These are phyloP conservation scores for Psilocybe sp. DNA, from an alignment of 768 basidiomycete genomes.

Conservation along the genomic window DNA sequence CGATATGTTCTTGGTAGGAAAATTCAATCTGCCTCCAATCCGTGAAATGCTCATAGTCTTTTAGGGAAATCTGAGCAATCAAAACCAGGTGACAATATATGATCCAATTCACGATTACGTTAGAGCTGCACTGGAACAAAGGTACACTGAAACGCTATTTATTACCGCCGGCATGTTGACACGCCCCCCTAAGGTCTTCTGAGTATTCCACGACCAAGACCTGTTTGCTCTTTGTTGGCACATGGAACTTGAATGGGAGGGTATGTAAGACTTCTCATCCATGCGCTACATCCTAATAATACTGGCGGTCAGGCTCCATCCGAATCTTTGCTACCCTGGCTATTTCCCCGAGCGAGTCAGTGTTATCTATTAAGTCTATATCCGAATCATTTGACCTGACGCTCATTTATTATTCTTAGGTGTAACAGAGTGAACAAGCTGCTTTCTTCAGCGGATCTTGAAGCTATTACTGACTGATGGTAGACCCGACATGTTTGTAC, in stretches of 20 bases:
- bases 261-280: constrained; percentile 37
- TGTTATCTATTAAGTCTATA: constrained; percentile 11
- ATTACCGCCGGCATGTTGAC: constrained; percentile 12
- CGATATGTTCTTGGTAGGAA: constrained; percentile 91
- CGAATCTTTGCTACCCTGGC: constrained; percentile 85
- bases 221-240: constrained; percentile 82
- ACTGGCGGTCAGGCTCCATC: constrained; percentile 52
- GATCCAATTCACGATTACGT: constrained; percentile 93
- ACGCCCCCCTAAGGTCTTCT: constrained; percentile 42
- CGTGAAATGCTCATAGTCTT: background rate
- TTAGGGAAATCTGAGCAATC: constrained; percentile 92
- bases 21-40: constrained; percentile 23
- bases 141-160: constrained; percentile 38
- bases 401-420: constrained; percentile 14
- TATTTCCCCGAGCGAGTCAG: constrained; percentile 82
- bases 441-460: constrained; percentile 1
- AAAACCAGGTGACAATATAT: constrained; percentile 85
- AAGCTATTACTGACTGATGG: constrained; percentile 6
- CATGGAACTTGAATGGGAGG: constrained; percentile 94
- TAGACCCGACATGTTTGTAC: constrained; percentile 85
- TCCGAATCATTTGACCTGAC: constrained; percentile 14
- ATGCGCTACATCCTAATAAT: background rate
- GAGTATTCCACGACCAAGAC: constrained; percentile 82
- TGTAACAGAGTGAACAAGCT: constrained; percentile 45
- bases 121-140: constrained; percentile 60